phyloP scores from a whole-genome alignment of 495 filamentous ascomycete species.

The Amniculicola lignicola region DNA sequence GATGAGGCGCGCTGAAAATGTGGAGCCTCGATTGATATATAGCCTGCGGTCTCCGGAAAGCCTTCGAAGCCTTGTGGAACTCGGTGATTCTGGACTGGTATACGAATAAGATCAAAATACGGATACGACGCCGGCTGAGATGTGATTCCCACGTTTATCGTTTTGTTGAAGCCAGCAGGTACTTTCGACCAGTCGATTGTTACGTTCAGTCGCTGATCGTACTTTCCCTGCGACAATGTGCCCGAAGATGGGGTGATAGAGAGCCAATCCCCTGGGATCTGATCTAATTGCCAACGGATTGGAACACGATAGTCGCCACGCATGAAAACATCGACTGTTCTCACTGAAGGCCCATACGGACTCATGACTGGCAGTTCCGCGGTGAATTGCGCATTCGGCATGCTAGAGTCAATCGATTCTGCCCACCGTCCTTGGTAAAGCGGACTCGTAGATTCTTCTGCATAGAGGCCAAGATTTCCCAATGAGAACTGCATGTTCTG shows the following conservation, averaged over 20 bases:
- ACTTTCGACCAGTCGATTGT: slow-evolving; percentile 16
- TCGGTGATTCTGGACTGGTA: slow-evolving; percentile 14
- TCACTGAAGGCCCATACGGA: slow-evolving; percentile 8
- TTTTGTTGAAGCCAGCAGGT: slow-evolving; percentile 14
- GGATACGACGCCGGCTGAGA: slow-evolving; percentile 13
- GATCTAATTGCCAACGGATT: slow-evolving; percentile 7
- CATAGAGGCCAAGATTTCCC: slow-evolving; percentile 22
- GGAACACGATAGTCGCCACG: slow-evolving; percentile 21
- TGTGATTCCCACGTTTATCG: slow-evolving; percentile 10
- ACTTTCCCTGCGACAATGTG: slow-evolving; percentile 4
- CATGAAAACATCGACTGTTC: slow-evolving; percentile 20
- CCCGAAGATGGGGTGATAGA: slow-evolving; percentile 12
- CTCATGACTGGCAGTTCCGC: slow-evolving; percentile 11
- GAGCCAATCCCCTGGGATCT: slow-evolving; percentile 13
- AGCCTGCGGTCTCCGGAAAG: slow-evolving; percentile 10
- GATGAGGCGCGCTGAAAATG: slow-evolving; percentile 14
- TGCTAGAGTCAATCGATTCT: slow-evolving; percentile 8
- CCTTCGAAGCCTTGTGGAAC: slow-evolving; percentile 13
- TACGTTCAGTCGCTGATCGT: slow-evolving; percentile 15
- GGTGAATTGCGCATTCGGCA: slow-evolving; percentile 1
- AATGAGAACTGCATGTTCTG: slow-evolving; percentile 20
- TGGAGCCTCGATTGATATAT: slow-evolving; percentile 21
- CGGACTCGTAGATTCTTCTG: slow-evolving; percentile 13
- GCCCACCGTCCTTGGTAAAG: slow-evolving; percentile 19
- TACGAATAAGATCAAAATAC: slow-evolving; percentile 17